Evolutionary conservation across 2,329 filamentous ascomycete species (phyloP).

Genomic region (Ophidiomyces ophidiicola): DNA sequence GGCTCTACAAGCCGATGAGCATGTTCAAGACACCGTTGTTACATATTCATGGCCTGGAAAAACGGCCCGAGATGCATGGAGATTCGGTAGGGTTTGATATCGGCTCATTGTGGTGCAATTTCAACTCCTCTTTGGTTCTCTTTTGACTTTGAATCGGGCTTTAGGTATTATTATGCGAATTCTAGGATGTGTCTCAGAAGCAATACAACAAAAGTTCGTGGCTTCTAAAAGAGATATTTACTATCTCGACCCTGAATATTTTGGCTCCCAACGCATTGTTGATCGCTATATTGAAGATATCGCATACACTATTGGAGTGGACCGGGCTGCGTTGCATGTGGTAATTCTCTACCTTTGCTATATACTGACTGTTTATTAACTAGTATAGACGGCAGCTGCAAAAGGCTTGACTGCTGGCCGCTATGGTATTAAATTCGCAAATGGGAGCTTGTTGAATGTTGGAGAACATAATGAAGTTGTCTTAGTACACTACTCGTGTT

Average conservation of each 20-base stretch:
- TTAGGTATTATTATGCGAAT: slow-evolving; percentile 45
- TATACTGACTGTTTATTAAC: neutral
- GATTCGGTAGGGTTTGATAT: slow-evolving; percentile 35
- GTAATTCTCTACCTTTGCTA: slow-evolving; percentile 27
- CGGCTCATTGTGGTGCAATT: neutral
- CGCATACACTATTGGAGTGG: slow-evolving; percentile 47
- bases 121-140: neutral
- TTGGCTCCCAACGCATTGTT: slow-evolving; percentile 45
- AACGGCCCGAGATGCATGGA: slow-evolving; percentile 46
- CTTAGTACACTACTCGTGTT: slow-evolving; percentile 14
- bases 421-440: slow-evolving; percentile 21
- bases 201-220: slow-evolving; percentile 36
- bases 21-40: slow-evolving; percentile 13
- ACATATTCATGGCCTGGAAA: slow-evolving; percentile 45
- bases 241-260: slow-evolving; percentile 49
- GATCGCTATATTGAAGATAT: slow-evolving; percentile 50
- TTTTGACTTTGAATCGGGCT: neutral
- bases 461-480: slow-evolving; percentile 22
- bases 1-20: slow-evolving; percentile 19
- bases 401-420: slow-evolving; percentile 34
- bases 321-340: slow-evolving; percentile 45
- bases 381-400: slow-evolving; percentile 30
- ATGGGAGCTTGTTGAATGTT: slow-evolving; percentile 28
- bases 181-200: slow-evolving; percentile 43
- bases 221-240: slow-evolving; percentile 55